Base-by-base conservation (phyloP, 441 rosid species). In the Syzygium malaccense region DNA sequence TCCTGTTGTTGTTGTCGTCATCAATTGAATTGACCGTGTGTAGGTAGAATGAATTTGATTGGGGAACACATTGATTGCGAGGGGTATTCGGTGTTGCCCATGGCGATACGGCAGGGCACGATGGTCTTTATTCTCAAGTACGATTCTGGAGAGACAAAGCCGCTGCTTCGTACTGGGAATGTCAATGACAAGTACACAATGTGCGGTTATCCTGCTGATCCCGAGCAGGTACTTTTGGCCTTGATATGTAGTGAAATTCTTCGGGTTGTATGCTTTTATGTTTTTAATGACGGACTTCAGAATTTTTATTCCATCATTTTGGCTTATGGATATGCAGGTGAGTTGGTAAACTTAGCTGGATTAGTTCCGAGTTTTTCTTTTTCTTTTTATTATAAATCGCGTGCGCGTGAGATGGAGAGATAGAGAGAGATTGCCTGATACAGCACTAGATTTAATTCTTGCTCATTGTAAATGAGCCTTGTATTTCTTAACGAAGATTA, bases 61-160 rank as follows among this genome's bases (percentile, higher is more conserved):
- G 99, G 99, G 88, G 99, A 97, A 86, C 99, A 98, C 88, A 96
- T 98, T 87, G 99, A 98, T 86, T 98, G 97, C 88, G 99, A 98
- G 89, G 99, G 99, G 25, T 98, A 98, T 91, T 98, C 99, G 0
- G 99, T 97, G 93, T 85, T 98, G 86, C 99, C 99, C 2, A 98
- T 96, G 99, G 99, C 99, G 41, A 37, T 98, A 64, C 94, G 98
- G 88, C 99, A 96, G 90, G 99, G 97, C 79, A 98, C 98, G 1
- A 96, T 98, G 23, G 89, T 98, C 25, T 98, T 96, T 0, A 98
- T 97, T 25, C 92, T 98, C 41, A 98, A 95, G 91, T 90, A 85
- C 18, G 95, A 92, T 20, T 64, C 92, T 9, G 92, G 89, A 41
- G 94, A 94, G 62, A 91, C 89, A 79, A 90, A 93, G 14, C 94